Evolutionary conservation across 805 yeast species (phyloP).

Genomic region (Vanderwaltozyma verrucispora): DNA sequence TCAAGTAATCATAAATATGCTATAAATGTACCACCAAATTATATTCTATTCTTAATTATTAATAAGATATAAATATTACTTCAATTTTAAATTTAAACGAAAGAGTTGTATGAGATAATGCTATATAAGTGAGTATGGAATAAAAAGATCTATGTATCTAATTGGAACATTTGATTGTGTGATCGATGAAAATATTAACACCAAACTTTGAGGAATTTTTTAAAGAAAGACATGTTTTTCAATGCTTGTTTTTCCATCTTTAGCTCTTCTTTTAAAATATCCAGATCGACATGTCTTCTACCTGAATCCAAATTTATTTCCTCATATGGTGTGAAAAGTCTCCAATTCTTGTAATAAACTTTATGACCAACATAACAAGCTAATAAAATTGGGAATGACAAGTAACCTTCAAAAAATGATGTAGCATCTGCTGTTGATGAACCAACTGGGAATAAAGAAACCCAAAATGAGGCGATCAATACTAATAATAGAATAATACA

Average conservation of each 20-base stretch:
- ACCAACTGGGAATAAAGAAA: constrained; percentile 60
- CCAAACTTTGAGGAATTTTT: constrained; percentile 34
- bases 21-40: too few relatives aligned
- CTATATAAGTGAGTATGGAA: constrained; percentile 45
- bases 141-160: constrained; percentile 44
- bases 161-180: too few relatives aligned
- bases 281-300: constrained; percentile 43
- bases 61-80: too few relatives aligned
- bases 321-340: constrained; percentile 29
- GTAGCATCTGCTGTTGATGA: constrained; percentile 40
- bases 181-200: constrained; percentile 30
- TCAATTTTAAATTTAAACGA: too few relatives aligned
- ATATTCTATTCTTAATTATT: too few relatives aligned
- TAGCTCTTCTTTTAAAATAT: constrained; percentile 38
- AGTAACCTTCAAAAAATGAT: constrained; percentile 53
- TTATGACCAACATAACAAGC: constrained; percentile 52
- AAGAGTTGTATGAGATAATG: constrained; percentile 48
- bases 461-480: constrained; percentile 67
- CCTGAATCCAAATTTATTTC: constrained; percentile 55
- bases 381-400: constrained; percentile 56
- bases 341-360: constrained; percentile 33
- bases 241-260: constrained; percentile 35
- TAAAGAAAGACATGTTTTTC: constrained; percentile 34
- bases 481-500: constrained; percentile 42
- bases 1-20: too few relatives aligned